phyloP scores from a whole-genome alignment of 2,329 filamentous ascomycete species.

The Chaetomium globosum region DNA sequence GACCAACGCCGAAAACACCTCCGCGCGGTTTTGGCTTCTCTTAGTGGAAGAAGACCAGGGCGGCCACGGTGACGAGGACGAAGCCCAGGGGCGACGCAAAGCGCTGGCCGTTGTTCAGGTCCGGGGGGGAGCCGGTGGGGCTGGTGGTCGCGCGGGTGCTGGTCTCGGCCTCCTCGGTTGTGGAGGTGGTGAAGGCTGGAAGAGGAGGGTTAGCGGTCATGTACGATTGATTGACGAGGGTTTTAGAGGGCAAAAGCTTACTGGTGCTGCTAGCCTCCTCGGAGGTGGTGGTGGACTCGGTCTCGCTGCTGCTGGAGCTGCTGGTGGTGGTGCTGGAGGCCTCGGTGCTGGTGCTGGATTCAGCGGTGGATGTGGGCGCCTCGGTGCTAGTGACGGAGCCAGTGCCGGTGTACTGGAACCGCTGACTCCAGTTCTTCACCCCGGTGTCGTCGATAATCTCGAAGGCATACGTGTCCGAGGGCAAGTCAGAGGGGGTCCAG shows the following conservation, averaged over 20 bases:
- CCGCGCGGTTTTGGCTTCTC: slow-evolving; percentile 26
- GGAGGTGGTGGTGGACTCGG: slow-evolving; percentile 17
- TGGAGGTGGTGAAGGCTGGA: slow-evolving; percentile 27
- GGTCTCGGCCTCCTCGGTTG: slow-evolving; percentile 31
- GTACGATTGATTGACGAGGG: background rate
- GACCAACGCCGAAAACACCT: slow-evolving; percentile 17
- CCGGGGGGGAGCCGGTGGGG: slow-evolving; percentile 37
- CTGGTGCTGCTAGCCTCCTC: slow-evolving; percentile 19
- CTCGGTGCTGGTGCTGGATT: slow-evolving; percentile 36
- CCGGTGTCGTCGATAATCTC: slow-evolving; percentile 47
- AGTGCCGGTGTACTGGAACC: slow-evolving; percentile 40
- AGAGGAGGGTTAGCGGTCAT: background rate
- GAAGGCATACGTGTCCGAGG: slow-evolving; percentile 50
- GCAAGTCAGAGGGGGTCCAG: slow-evolving; percentile 45
- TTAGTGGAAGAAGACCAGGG: slow-evolving; percentile 50
- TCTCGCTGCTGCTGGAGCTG: slow-evolving; percentile 27
- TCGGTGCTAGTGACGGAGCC: slow-evolving; percentile 20
- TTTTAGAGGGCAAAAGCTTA: slow-evolving; percentile 17
- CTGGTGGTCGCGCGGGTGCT: slow-evolving; percentile 27
- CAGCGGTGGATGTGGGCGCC: slow-evolving; percentile 32
- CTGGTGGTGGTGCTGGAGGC: slow-evolving; percentile 34
- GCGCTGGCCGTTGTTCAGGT: slow-evolving; percentile 45
- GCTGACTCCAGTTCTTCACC: slow-evolving; percentile 50
- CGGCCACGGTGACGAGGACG: slow-evolving; percentile 45
- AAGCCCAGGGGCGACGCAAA: slow-evolving; percentile 48